Percentiles rank a stretch among this genome's conserved stretches.
phyloP scores from a whole-genome alignment of 345 rosid genomes.

The Toxicodendron radicans region DNA sequence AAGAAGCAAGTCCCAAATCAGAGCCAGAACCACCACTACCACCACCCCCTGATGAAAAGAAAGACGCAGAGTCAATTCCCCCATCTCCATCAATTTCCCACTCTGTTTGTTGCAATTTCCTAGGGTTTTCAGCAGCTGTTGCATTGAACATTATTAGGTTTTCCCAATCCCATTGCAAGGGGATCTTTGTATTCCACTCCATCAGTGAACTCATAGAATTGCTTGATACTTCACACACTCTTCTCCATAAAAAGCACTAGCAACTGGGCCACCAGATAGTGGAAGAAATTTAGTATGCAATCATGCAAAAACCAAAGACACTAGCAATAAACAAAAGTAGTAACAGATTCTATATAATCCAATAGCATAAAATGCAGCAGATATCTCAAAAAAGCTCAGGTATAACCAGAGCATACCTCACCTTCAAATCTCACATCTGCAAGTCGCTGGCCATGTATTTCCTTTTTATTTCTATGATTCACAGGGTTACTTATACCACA shows the following conservation, averaged over 20 bases:
- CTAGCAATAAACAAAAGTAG: neutral
- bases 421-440: conserved; percentile 29
- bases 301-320: conserved; percentile 6
- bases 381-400: neutral
- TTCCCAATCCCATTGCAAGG: conserved; percentile 87
- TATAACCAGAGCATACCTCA: conserved; percentile 12
- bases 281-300: conserved; percentile 3
- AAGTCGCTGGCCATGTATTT: conserved; percentile 6
- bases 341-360: neutral
- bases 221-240: conserved; percentile 10
- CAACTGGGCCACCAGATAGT: conserved; percentile 24
- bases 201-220: conserved; percentile 49
- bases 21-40: conserved; percentile 61
- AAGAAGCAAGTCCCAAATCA: conserved; percentile 59
- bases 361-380: conserved; percentile 7
- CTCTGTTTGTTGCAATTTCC: conserved; percentile 48
- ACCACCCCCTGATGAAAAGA: conserved; percentile 53
- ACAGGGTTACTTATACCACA: neutral
- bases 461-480: conserved; percentile 14
- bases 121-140: conserved; percentile 50
- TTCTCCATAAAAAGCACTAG: conserved; percentile 22
- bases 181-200: conserved; percentile 81
- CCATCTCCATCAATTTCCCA: conserved; percentile 70
- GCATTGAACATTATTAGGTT: conserved; percentile 54
- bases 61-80: conserved; percentile 55